Percentiles rank a stretch among this genome's conserved stretches.
Evolutionary conservation across 1,139 yeast genomes (phyloP).

Genomic region (Kurtzmaniella quercitrusa): DNA sequence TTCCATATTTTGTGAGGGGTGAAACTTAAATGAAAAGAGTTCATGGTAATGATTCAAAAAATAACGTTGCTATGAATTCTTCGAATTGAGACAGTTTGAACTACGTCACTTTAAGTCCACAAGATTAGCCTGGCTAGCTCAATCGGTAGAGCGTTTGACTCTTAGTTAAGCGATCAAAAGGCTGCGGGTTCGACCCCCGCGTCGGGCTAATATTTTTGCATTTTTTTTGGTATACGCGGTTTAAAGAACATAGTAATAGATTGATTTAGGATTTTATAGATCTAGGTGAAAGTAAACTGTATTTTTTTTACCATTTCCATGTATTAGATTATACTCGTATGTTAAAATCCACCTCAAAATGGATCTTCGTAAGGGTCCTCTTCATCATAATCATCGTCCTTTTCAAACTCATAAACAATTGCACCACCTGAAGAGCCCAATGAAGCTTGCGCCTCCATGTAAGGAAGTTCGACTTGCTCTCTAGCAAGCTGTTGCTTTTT

Average conservation of each 20-base stretch:
- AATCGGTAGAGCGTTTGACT: constrained; percentile 19
- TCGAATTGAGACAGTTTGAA: not conserved
- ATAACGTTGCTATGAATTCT: too few species aligned
- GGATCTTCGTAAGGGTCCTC: constrained; percentile 98
- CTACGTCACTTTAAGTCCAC: not conserved
- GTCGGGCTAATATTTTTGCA: constrained; percentile 30
- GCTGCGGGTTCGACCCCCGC: constrained; percentile 54
- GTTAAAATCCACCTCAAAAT: constrained; percentile 37
- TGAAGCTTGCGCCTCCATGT: constrained; percentile 75
- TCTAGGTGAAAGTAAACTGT: too few species aligned
- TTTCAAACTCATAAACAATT: constrained; percentile 86
- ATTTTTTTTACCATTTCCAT: too few species aligned
- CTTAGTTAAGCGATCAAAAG: constrained; percentile 32
- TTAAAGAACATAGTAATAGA: too few species aligned
- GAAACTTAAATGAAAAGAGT: too few species aligned
- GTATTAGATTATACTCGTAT: too few species aligned
- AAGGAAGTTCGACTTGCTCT: constrained; percentile 87
- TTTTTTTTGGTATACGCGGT: too few species aligned
- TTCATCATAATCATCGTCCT: constrained; percentile 88
- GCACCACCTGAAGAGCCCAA: constrained; percentile 80
- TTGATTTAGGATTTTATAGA: too few species aligned
- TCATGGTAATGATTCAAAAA: too few species aligned
- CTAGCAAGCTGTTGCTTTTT: constrained; percentile 71
- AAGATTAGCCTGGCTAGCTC: constrained; percentile 15
- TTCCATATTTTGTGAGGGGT: too few species aligned